Evolutionary conservation across 345 rosid genomes (phyloP).

Genomic region (Cardiospermum halicacabum): DNA sequence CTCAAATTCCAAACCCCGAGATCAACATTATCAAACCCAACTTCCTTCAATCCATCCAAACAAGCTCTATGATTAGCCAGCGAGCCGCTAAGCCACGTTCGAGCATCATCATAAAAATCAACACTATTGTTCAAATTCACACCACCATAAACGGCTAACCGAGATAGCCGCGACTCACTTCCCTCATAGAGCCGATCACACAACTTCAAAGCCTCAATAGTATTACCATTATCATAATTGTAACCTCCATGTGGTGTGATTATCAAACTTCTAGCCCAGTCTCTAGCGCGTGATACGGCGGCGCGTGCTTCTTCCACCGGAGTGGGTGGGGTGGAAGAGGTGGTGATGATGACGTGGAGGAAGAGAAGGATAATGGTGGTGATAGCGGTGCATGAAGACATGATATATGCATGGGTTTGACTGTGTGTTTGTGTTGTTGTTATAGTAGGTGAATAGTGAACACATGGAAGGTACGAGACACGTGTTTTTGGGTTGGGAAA

Average conservation of each 20-base stretch:
- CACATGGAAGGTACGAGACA: too few relatives aligned
- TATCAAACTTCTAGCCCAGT: conserved; percentile 18
- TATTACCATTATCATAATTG: not conserved
- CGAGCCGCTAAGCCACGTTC: conserved; percentile 56
- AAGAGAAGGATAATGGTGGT: conserved; percentile 18
- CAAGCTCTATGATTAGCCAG: conserved; percentile 53
- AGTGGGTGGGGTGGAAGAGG: conserved; percentile 20
- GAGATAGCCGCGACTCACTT: conserved; percentile 43
- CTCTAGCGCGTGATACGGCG: conserved; percentile 24
- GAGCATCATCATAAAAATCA: conserved; percentile 53
- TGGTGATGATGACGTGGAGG: conserved; percentile 28
- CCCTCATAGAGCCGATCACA: conserved; percentile 51
- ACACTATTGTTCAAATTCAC: conserved; percentile 23
- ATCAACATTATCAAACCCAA: conserved; percentile 14
- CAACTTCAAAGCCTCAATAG: conserved; percentile 30
- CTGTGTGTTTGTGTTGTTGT: not conserved
- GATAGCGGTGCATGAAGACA: not conserved
- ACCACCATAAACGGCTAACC: conserved; percentile 22
- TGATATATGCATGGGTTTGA: not conserved
- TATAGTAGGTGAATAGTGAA: conserved; percentile 3
- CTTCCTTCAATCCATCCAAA: conserved; percentile 47
- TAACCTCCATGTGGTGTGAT: conserved; percentile 3
- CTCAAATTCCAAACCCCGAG: conserved; percentile 35
- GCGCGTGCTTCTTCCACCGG: conserved; percentile 33
- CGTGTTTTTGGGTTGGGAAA: too few relatives aligned